Evolutionary conservation across 805 yeast species (phyloP).

Genomic region (Brettanomyces nanus): DNA sequence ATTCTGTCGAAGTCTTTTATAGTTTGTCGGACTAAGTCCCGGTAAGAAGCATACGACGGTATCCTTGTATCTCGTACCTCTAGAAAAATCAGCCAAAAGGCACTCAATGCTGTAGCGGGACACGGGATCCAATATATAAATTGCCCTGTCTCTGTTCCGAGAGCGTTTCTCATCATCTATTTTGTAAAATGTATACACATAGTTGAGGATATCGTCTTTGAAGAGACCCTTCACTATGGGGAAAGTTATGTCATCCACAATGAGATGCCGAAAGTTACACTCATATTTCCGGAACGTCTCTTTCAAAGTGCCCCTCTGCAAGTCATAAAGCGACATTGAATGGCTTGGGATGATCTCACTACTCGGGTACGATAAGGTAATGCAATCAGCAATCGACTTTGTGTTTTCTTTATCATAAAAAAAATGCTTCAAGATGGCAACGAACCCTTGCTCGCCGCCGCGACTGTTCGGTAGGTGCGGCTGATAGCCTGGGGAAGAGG

Average conservation of each 20-base stretch:
- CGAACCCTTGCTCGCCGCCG: no score
- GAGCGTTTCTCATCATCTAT: slow-evolving; percentile 25
- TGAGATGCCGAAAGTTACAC: slow-evolving; percentile 22
- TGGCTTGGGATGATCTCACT: background rate
- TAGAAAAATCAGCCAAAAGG: slow-evolving; percentile 64
- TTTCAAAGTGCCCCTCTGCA: slow-evolving; percentile 19
- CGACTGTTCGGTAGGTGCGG: no score
- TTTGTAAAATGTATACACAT: slow-evolving; percentile 22
- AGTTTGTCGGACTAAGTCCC: slow-evolving; percentile 28
- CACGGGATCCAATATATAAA: slow-evolving; percentile 67
- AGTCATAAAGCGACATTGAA: slow-evolving; percentile 18
- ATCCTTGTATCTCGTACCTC: slow-evolving; percentile 75
- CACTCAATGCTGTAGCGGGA: slow-evolving; percentile 63
- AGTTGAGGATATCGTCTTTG: slow-evolving; percentile 21
- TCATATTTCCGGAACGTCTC: slow-evolving; percentile 9
- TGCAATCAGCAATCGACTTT: background rate
- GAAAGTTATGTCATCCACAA: slow-evolving; percentile 22
- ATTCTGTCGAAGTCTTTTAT: slow-evolving; percentile 14
- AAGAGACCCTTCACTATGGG: slow-evolving; percentile 20
- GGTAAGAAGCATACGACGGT: slow-evolving; percentile 56
- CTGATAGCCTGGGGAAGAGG: no score
- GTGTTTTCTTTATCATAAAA: background rate
- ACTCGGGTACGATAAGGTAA: no score
- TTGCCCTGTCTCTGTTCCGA: slow-evolving; percentile 43
- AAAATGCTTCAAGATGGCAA: no score